phyloP scores from a whole-genome alignment of 352 stramenopile genomes.

The Phytophthora ohioensis region DNA sequence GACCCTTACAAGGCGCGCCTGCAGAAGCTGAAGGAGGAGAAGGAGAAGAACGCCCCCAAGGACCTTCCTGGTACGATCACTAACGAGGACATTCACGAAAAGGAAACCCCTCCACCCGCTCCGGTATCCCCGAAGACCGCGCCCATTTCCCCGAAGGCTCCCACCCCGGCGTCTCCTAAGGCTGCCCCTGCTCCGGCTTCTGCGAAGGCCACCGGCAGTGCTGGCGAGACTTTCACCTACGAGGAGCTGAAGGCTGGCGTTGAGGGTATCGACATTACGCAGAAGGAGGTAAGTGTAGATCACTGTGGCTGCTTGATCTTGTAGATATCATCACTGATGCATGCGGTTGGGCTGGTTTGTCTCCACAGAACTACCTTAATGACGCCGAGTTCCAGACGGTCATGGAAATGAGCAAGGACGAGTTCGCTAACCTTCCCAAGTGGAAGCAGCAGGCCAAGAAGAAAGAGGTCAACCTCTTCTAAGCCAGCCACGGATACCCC shows the following conservation, averaged over 20 bases:
- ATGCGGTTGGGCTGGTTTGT: slow-evolving; percentile 3
- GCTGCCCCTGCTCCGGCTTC: slow-evolving; percentile 18
- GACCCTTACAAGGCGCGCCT: slow-evolving; percentile 92
- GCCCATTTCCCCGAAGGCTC: slow-evolving; percentile 25
- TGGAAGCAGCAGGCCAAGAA: slow-evolving; percentile 92
- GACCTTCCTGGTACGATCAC: slow-evolving; percentile 64
- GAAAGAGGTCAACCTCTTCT: slow-evolving; percentile 89
- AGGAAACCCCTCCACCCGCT: slow-evolving; percentile 29
- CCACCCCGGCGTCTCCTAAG: slow-evolving; percentile 22
- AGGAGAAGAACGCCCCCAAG: slow-evolving; percentile 75
- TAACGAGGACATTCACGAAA: slow-evolving; percentile 54
- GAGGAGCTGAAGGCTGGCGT: slow-evolving; percentile 77
- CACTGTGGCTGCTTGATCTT: slow-evolving; percentile 17
- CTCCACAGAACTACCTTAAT: slow-evolving; percentile 63
- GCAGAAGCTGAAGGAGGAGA: slow-evolving; percentile 79
- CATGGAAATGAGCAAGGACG: slow-evolving; percentile 66
- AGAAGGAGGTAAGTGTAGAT: slow-evolving; percentile 63
- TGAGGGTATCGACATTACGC: slow-evolving; percentile 81
- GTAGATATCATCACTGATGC: slow-evolving; percentile 40
- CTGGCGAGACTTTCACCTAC: slow-evolving; percentile 60
- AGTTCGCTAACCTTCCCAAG: slow-evolving; percentile 77
- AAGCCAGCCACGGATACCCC: slow-evolving; percentile 27
- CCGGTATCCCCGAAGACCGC: slow-evolving; percentile 9
- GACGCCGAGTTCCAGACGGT: slow-evolving; percentile 83
- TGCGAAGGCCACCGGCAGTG: slow-evolving; percentile 41